phyloP scores from a whole-genome alignment of 805 yeast species.

The Pichia nanzhaoensis region DNA sequence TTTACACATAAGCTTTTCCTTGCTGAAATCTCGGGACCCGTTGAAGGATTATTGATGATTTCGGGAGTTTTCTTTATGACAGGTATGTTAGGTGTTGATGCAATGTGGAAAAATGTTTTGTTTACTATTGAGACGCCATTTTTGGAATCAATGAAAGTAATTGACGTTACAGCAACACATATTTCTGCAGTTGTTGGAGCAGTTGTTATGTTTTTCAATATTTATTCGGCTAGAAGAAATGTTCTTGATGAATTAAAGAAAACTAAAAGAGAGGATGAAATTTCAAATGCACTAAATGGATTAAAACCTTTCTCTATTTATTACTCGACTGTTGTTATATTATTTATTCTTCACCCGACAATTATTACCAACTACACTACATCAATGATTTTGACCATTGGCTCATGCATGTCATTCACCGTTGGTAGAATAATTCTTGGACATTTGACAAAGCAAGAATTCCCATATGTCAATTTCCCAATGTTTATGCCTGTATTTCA shows the following conservation, averaged over 20 bases:
- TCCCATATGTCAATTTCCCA: conserved; percentile 70
- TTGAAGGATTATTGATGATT: conserved; percentile 79
- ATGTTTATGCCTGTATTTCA: conserved; percentile 58
- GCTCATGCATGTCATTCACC: conserved; percentile 68
- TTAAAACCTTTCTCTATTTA: conserved; percentile 62
- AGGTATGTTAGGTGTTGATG: conserved; percentile 59
- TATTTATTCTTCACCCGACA: conserved; percentile 46
- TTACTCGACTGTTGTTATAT: conserved; percentile 40
- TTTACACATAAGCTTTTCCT: conserved; percentile 79
- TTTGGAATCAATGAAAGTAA: neutral
- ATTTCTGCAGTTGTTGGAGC: conserved; percentile 46
- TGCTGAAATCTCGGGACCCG: conserved; percentile 85
- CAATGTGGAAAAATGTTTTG: conserved; percentile 46
- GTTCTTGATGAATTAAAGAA: conserved; percentile 42
- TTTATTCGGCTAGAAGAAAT: conserved; percentile 58
- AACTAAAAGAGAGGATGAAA: conserved; percentile 34
- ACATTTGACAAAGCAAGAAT: conserved; percentile 72
- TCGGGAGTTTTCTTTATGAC: conserved; percentile 49
- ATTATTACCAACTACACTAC: conserved; percentile 38
- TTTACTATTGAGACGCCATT: conserved; percentile 30
- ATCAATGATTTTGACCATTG: conserved; percentile 64
- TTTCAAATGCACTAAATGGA: conserved; percentile 8
- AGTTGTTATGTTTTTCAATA: conserved; percentile 55
- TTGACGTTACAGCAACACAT: conserved; percentile 28
- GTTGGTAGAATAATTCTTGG: conserved; percentile 91